A percentile compares a stretch with the other conserved stretches of the same genome.
These are phyloP conservation scores for Gelatoporia subvermispora DNA, from an alignment of 768 basidiomycete genomes.

Conservation along the genomic window DNA sequence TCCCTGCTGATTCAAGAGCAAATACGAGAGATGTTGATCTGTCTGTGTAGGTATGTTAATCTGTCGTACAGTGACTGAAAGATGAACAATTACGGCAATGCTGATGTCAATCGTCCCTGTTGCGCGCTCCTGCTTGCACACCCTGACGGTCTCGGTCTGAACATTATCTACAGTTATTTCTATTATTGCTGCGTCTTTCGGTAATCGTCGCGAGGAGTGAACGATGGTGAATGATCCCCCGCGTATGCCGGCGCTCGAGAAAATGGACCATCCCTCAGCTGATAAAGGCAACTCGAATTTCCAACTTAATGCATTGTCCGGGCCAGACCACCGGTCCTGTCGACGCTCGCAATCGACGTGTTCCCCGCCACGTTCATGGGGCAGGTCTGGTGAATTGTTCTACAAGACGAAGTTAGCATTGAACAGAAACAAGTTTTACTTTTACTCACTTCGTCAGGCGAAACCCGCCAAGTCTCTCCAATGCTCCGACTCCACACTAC, in stretches of 20 bases:
- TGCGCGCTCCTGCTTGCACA: conserved; percentile 15
- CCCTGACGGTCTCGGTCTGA: conserved; percentile 5
- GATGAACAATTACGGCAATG: conserved; percentile 5
- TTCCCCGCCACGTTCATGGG: conserved; percentile 11
- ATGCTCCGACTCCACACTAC: too few relatives aligned
- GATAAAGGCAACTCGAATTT: conserved; percentile 10
- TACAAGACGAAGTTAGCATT: background rate
- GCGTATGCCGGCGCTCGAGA: conserved; percentile 7
- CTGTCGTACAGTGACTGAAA: background rate
- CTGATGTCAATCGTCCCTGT: conserved; percentile 7
- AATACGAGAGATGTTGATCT: too few relatives aligned
- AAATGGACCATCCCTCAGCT: conserved; percentile 13
- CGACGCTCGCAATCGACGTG: conserved; percentile 10
- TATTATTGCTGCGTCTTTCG: conserved; percentile 5
- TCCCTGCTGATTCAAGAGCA: too few relatives aligned
- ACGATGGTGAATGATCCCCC: conserved; percentile 13
- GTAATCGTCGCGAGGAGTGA: conserved; percentile 1
- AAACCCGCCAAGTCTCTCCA: background rate
- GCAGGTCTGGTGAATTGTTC: conserved; percentile 1
- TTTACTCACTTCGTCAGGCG: too few relatives aligned
- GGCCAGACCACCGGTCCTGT: background rate
- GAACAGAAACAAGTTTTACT: background rate
- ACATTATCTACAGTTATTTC: conserved; percentile 7
- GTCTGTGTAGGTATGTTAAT: too few relatives aligned
- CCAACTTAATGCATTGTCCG: background rate